A percentile compares a stretch with the other conserved stretches of the same genome.
phyloP scores from a whole-genome alignment of 139 green algal species.

The Ettlia oleoabundans region DNA sequence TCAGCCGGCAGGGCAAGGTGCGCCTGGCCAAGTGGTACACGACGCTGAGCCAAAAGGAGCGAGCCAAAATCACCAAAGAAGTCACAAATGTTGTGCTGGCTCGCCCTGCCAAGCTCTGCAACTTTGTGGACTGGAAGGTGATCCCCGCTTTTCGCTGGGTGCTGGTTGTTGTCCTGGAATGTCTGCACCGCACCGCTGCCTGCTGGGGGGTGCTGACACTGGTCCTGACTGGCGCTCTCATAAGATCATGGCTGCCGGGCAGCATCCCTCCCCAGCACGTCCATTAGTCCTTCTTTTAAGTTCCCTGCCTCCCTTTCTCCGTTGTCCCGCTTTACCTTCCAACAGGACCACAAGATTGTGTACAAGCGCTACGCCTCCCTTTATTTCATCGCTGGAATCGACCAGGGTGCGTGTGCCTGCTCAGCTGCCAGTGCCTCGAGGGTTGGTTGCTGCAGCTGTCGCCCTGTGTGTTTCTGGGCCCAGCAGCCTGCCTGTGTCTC shows the following conservation, averaged over 20 bases:
- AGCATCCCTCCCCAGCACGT: no score
- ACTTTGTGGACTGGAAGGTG: slow-evolving; percentile 98
- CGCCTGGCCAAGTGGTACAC: slow-evolving; percentile 97
- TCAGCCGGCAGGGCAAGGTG: slow-evolving; percentile 97
- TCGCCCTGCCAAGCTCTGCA: slow-evolving; percentile 91
- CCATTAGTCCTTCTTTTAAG: no score
- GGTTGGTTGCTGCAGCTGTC: not conserved
- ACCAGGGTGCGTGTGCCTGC: slow-evolving; percentile 55
- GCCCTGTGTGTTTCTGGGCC: no score
- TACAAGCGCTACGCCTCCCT: slow-evolving; percentile 96
- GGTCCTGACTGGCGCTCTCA: no score
- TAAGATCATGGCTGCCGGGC: no score
- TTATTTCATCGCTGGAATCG: slow-evolving; percentile 94
- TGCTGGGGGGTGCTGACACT: no score
- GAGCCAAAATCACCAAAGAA: slow-evolving; percentile 83
- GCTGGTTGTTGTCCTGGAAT: no score
- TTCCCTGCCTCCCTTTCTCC: no score
- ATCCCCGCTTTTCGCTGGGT: no score
- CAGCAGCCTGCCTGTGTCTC: no score
- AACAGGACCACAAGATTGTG: slow-evolving; percentile 64
- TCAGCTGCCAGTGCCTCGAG: not conserved
- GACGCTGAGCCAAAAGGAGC: slow-evolving; percentile 93
- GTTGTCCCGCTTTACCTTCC: no score
- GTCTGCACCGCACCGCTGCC: no score
- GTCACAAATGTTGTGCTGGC: slow-evolving; percentile 84